A percentile compares a stretch with the other conserved stretches of the same genome.
These are phyloP conservation scores for Pseudocercospora macadamiae DNA, from an alignment of 2,329 filamentous ascomycete genomes.

Conservation along the genomic window DNA sequence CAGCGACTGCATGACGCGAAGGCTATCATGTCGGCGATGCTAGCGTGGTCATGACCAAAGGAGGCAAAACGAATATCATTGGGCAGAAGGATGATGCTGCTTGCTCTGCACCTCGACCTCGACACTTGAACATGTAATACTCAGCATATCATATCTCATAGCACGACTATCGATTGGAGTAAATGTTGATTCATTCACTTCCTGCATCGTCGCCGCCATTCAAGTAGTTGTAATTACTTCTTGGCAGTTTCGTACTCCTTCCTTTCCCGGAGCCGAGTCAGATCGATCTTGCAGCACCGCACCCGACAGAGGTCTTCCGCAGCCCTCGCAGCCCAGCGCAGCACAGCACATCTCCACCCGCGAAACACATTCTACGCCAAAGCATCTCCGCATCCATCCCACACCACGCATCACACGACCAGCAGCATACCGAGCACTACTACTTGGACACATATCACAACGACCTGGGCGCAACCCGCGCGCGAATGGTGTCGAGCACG, in stretches of 20 bases:
- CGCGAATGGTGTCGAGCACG: slow-evolving; percentile 11
- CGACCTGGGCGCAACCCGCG: background rate
- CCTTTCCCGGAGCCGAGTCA: background rate
- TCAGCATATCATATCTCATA: background rate
- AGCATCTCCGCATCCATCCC: background rate
- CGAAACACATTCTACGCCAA: background rate
- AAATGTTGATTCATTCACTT: too few species aligned
- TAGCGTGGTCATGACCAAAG: background rate
- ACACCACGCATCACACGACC: background rate
- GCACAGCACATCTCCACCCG: too few species aligned
- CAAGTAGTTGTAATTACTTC: background rate
- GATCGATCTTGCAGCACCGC: background rate
- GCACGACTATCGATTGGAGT: background rate
- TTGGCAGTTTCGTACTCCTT: background rate
- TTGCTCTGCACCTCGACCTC: background rate
- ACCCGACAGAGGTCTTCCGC: too few species aligned
- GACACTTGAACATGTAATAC: background rate
- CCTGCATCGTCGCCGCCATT: too few species aligned
- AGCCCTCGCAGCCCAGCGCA: too few species aligned
- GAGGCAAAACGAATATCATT: slow-evolving; percentile 1
- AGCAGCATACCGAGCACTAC: background rate
- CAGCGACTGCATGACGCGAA: too few species aligned
- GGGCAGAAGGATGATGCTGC: background rate
- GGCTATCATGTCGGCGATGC: background rate
- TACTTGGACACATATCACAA: background rate